phyloP scores from a whole-genome alignment of 1,139 yeast genomes.

The Saccharomycopsis hybrid region DNA sequence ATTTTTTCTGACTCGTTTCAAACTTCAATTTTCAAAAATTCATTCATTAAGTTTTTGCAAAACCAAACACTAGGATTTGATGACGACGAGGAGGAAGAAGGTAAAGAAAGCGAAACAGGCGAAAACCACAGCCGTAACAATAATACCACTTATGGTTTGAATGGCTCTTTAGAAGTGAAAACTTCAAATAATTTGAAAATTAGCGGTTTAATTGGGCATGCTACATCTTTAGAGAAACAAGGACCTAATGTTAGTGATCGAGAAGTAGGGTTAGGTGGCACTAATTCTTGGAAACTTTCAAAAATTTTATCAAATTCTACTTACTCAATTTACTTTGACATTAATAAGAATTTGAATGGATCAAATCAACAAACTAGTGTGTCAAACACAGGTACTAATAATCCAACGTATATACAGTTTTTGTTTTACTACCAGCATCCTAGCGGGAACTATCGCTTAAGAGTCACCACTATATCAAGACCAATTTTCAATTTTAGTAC shows the following conservation, averaged over 20 bases:
- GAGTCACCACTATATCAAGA: constrained; percentile 48
- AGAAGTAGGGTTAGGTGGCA: constrained; percentile 44
- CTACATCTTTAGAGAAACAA: constrained; percentile 31
- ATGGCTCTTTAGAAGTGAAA: constrained; percentile 53
- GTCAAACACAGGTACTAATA: background rate
- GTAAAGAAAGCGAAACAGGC: background rate
- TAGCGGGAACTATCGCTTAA: constrained; percentile 37
- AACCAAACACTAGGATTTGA: constrained; percentile 8
- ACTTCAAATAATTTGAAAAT: constrained; percentile 42
- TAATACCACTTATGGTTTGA: constrained; percentile 35
- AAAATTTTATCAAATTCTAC: constrained; percentile 50
- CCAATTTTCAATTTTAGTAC: constrained; percentile 27
- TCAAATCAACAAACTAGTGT: constrained; percentile 16
- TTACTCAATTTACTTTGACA: constrained; percentile 51
- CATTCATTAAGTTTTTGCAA: constrained; percentile 42
- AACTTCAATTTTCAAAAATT: constrained; percentile 61
- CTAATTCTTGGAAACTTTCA: constrained; percentile 58
- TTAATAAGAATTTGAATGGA: constrained; percentile 33
- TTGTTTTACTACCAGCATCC: constrained; percentile 70
- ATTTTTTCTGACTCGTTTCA: constrained; percentile 60
- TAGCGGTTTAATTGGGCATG: constrained; percentile 57
- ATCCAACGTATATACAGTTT: constrained; percentile 47
- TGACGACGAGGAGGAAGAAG: constrained; percentile 3
- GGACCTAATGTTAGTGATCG: constrained; percentile 28
- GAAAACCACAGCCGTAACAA: background rate